Base-by-base conservation (phyloP, 805 yeast species). In the Candida alai region DNA sequence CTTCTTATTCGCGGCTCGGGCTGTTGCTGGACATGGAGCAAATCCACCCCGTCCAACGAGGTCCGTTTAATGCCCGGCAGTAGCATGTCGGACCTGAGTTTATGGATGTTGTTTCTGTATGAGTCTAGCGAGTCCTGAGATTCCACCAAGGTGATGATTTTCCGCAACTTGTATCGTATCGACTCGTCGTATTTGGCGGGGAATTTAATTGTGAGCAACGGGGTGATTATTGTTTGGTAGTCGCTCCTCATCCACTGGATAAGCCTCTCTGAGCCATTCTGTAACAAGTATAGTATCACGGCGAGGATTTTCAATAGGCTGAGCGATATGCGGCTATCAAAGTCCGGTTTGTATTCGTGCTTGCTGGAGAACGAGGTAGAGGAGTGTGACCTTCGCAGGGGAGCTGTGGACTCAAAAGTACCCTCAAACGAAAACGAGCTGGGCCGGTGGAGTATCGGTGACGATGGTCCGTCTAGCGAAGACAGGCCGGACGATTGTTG, bases 191-290 rank as follows among this genome's bases (percentile, higher is more conserved):
- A 50, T 35, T 42, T 43, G 17, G 29, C 18, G 13, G 43, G 42
- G 35, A 5, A 47, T 30, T 18, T 33, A 19, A 24, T 35, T 18
- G 19, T 35, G 12, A 20, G 36, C 14, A 55, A 34, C 5, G 61
- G 60, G 23, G 29, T 33, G 4, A 56, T 40, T 17, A 43, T 29
- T 3, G 10, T 28, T 7, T 19, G 24, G 31, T 39, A 48, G 19
- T 42, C 36, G 5, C 17, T 8, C 14, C 36, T 29, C n/a, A 67
- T 43, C 78, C 81, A 76, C 4, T 53, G 41, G 9, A 70, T 58
- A 49, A 76, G 76, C 12, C 62, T 72, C 18, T 48, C 51, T 0
- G 81, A 73, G 0, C 84, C 84, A 24, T 74, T 70, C 37, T 76
- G 70, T 13, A 76, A 42, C 21, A 76, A 45, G 39, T 73, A 77